Base-by-base conservation (phyloP, 306 rosid species). In the Parietaria judaica region DNA sequence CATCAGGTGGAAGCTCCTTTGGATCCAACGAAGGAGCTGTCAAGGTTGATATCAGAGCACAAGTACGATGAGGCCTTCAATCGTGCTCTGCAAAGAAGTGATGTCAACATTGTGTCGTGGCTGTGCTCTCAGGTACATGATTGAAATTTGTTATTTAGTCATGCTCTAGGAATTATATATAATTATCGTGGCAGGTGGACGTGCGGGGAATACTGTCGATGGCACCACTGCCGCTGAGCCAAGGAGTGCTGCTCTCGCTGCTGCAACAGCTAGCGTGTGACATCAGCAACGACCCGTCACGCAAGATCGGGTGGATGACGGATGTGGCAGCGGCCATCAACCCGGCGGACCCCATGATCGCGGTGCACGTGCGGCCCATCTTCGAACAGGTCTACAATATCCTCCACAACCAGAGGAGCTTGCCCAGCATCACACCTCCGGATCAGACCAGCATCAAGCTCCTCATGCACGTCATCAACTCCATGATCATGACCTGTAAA, bases 61-160 rank as follows among this genome's bases (percentile, higher is more conserved):
- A 89, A 94, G 72, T 94, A 79, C 13, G 99, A 89, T 56, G 99
- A 94, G 81, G 97, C 97, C 14, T 94, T 94, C 83, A 78, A 84
- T 0, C 65, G 51, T 35, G 97, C 99, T 65, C 76, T 94, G 58
- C 97, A 94, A 45, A 84, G 95, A 83, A 86, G 91, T 71, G 99
- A 94, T 52, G 95, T 89, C 60, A 68, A 78, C 56, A 86, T 94
- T 58, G 99, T 94, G 49, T 94, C 99, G 16, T 94, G 99, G 99
- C 68, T 94, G 45, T 94, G 99, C 67, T 73, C 83, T 70, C 99
- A 88, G 97, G 97, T 94, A 80, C 7, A 57, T 49, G 12, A 52
- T 10, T 31, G 34, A 16, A 14, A 17, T 45, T 17, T n/a, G 0
- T 59, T 11, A 6, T 11, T 47, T 50, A n/a, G 56, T 11, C 16